Conservation (phyloP, 177 flowering plant genomes). For the Vitis hybrid region DNA sequence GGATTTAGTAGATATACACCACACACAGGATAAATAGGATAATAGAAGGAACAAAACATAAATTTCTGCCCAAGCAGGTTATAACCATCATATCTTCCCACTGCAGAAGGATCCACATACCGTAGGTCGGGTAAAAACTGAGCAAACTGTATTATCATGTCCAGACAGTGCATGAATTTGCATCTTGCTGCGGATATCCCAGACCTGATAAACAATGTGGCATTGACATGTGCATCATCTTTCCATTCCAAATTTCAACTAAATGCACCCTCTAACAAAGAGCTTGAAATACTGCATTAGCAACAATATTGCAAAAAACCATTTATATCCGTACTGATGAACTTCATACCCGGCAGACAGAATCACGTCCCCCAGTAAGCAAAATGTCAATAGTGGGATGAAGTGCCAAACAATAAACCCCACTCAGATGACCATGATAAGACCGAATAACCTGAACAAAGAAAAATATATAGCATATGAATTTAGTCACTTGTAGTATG, state of each 20-base stretch:
- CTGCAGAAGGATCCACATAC: constrained; percentile 36
- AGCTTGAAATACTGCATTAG: not conserved
- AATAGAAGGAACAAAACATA: not conserved
- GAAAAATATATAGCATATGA: constrained; percentile 4
- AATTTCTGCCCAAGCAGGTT: not conserved
- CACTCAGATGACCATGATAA: constrained; percentile 98
- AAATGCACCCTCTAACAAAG: not conserved
- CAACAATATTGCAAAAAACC: not conserved
- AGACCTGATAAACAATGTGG: constrained; percentile 55
- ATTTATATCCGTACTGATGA: not conserved
- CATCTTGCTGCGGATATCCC: constrained; percentile 95
- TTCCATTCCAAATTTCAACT: not conserved
- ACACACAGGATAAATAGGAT: not conserved
- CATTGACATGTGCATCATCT: constrained; percentile 5
- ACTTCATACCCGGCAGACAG: constrained; percentile 90
- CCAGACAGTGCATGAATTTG: constrained; percentile 91
- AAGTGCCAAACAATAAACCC: constrained; percentile 95
- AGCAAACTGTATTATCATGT: constrained; percentile 96
- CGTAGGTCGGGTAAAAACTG: constrained; percentile 92
- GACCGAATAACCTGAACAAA: constrained; percentile 81
- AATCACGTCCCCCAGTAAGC: constrained; percentile 98
- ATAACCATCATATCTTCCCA: not conserved
- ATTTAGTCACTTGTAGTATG: not conserved
- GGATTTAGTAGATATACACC: not conserved
- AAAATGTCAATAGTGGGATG: constrained; percentile 93